Base-by-base conservation (phyloP, 2,329 filamentous ascomycete species). In the Fusarium buharicum region DNA sequence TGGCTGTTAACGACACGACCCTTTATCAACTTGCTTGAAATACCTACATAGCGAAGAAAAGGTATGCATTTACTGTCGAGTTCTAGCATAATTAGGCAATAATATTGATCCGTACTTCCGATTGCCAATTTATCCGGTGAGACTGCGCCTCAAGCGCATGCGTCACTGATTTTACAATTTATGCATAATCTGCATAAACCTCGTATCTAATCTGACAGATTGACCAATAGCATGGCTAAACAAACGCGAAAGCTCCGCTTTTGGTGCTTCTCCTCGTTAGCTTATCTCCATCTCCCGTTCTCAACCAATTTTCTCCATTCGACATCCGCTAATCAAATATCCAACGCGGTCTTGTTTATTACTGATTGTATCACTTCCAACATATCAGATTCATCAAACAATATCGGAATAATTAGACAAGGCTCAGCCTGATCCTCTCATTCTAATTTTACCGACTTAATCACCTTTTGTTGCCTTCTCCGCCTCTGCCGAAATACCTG, bases 231-330 rank as follows among this genome's bases (percentile, higher is more conserved):
- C 16, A 16, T 20, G 18, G 16, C 2, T 8, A 8, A 40, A 0
- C 20, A 4, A 14, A 1, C 5, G 2, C 3, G 17, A 17, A 2
- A 11, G 16, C 45, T 22, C 50, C 50, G 17, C 46, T 27, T 13
- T 24, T 30, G 22, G 22, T 40, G 14, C 16, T 24, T 30, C 30
- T 34, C 51, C 36, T 54, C 45, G 50, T 54, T 41, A 51, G 51
- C 36, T 41, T 41, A 50, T 13, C 17, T 33, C 30, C 34, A 51
- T 54, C 41, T 41, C 46, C 41, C 49, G 17, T 37, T 20, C 36
- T 18, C 11, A 37, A 18, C 17, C 18, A 13, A 36, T 50, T 30
- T 41, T 40, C 45, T 54, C 46, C 37, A 51, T 39, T 24, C 18
- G 14, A 39, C 49, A n/a, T 49, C 27, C 30, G 14, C 17, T 33